Conservation (phyloP, 73 alveolate species). For the Paramecium biaurelia region DNA sequence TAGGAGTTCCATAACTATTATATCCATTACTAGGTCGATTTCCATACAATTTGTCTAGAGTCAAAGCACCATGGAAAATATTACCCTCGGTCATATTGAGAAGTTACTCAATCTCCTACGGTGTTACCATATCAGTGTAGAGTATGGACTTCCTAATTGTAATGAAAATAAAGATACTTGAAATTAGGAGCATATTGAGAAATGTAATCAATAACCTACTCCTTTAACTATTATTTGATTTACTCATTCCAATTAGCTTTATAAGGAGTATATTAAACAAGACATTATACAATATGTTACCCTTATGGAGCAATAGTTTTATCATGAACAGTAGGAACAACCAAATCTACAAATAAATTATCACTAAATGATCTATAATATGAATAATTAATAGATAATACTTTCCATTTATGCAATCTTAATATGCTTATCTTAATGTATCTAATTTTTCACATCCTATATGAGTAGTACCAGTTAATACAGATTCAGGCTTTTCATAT, state of each 20-base stretch:
- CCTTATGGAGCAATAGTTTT: conserved; percentile 65
- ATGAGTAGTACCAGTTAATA: conserved; percentile 69
- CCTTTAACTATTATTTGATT: conserved; percentile 59
- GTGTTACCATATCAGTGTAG: conserved; percentile 68
- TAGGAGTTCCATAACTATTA: conserved; percentile 71
- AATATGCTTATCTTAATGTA: conserved; percentile 62
- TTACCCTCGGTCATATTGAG: conserved; percentile 78
- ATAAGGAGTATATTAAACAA: conserved; percentile 76
- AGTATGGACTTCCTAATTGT: conserved; percentile 47
- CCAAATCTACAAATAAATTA: conserved; percentile 73
- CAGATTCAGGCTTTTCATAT: neutral
- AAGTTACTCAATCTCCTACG: conserved; percentile 70
- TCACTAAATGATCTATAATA: conserved; percentile 16
- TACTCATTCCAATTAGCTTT: conserved; percentile 65
- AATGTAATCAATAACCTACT: conserved; percentile 60
- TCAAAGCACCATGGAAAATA: conserved; percentile 77
- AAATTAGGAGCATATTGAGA: conserved; percentile 78
- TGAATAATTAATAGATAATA: neutral
- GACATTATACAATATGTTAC: conserved; percentile 66
- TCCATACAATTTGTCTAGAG: conserved; percentile 65
- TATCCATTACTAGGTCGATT: conserved; percentile 72
- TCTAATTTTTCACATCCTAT: conserved; percentile 65
- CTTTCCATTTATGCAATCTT: conserved; percentile 65
- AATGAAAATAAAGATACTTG: conserved; percentile 33
- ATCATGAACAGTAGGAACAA: conserved; percentile 74